These are phyloP conservation scores for Eucalyptus cladocalyx DNA, from an alignment of 345 rosid species.

Conservation along the genomic window DNA sequence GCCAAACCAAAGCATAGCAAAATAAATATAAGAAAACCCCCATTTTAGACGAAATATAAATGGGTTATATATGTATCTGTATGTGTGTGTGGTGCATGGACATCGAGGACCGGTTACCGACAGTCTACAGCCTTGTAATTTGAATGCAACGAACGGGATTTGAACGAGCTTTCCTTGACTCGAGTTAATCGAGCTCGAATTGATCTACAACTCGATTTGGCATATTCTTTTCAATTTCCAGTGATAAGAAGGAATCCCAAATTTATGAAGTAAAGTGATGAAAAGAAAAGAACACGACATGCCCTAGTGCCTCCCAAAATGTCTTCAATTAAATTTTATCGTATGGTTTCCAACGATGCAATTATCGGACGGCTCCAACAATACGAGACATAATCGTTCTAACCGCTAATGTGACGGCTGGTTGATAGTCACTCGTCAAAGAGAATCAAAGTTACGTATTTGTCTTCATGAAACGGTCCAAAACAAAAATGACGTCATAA, in stretches of 20 bases:
- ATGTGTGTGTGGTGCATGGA: background rate
- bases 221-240: background rate
- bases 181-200: background rate
- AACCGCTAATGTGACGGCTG: background rate
- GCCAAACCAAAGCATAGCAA: background rate
- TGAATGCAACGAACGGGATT: background rate
- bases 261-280: background rate
- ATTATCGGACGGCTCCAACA: background rate
- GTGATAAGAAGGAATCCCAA: background rate
- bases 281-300: background rate
- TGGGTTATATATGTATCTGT: background rate
- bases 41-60: background rate
- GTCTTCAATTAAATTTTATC: too few relatives aligned
- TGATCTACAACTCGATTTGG: background rate
- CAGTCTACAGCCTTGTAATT: background rate
- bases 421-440: background rate
- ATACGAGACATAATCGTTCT: background rate
- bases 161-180: background rate
- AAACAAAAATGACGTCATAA: background rate
- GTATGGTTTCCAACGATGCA: background rate
- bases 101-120: background rate
- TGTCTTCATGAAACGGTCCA: background rate
- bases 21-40: background rate
- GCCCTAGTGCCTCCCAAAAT: background rate
- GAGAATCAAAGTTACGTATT: background rate